Percentiles rank a stretch among this genome's conserved stretches.
Conservation (phyloP, 2,329 filamentous ascomycete genomes). For the Sphaerulina musiva region DNA sequence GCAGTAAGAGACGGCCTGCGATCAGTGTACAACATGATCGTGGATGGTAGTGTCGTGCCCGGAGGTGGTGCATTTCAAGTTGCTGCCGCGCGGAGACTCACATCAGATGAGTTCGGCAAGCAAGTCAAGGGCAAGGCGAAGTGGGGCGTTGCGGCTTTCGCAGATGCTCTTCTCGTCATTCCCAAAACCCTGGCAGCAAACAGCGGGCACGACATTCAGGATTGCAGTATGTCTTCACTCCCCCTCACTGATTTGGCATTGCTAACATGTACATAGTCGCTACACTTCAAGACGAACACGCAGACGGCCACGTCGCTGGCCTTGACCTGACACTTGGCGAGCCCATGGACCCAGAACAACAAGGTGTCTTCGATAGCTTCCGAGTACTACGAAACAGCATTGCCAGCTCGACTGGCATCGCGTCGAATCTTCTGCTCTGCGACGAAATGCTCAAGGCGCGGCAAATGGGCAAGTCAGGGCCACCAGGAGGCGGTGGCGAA, state of each 20-base stretch:
- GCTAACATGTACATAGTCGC: constrained; percentile 56
- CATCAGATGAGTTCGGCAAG: constrained; percentile 78
- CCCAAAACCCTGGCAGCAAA: constrained; percentile 97
- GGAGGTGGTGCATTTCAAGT: constrained; percentile 95
- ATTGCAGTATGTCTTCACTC: constrained; percentile 62
- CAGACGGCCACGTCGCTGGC: constrained; percentile 77
- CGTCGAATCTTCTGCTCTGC: constrained; percentile 87
- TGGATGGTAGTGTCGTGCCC: constrained; percentile 92
- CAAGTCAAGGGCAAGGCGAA: constrained; percentile 97
- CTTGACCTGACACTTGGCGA: constrained; percentile 80
- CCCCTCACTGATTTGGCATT: constrained; percentile 2
- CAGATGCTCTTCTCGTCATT: constrained; percentile 88
- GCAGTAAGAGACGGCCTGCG: constrained; percentile 90
- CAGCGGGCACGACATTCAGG: constrained; percentile 92
- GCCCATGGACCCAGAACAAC: constrained; percentile 89
- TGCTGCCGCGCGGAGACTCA: constrained; percentile 79
- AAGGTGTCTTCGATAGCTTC: constrained; percentile 94
- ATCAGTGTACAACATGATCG: constrained; percentile 98
- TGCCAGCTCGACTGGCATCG: constrained; percentile 89
- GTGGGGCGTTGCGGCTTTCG: constrained; percentile 90
- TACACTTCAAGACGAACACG: constrained; percentile 74
- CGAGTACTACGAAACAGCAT: constrained; percentile 88
- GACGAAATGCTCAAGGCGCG: constrained; percentile 96
- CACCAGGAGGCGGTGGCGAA: constrained; percentile 28
- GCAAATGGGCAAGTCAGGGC: constrained; percentile 63